Evolutionary conservation across 495 filamentous ascomycete species (phyloP).

Genomic region (Aspergillus leporis): DNA sequence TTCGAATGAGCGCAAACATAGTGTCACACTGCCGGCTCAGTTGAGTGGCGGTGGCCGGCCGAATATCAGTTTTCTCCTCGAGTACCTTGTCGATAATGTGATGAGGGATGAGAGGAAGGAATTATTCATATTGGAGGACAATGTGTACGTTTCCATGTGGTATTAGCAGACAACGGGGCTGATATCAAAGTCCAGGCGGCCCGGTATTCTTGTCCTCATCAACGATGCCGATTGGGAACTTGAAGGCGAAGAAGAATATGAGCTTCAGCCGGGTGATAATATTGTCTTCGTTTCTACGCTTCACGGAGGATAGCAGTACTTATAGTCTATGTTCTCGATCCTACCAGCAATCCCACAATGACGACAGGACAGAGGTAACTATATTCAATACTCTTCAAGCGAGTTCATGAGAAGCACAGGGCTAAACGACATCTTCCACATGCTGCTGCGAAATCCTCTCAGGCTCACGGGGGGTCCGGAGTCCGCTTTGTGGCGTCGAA

Average conservation of each 20-base stretch:
- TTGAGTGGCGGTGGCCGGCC: slow-evolving; percentile 57
- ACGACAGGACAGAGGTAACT: slow-evolving; percentile 3
- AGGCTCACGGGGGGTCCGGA: slow-evolving; percentile 46
- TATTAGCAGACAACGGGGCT: not conserved
- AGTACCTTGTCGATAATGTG: slow-evolving; percentile 75
- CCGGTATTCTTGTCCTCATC: slow-evolving; percentile 95
- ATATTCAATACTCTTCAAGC: slow-evolving; percentile 5
- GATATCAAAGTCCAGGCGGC: slow-evolving; percentile 60
- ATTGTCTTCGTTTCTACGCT: slow-evolving; percentile 98
- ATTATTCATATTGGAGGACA: slow-evolving; percentile 82
- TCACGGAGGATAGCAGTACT: slow-evolving; percentile 71
- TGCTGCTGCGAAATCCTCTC: slow-evolving; percentile 51
- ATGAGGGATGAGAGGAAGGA: slow-evolving; percentile 89
- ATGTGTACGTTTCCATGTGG: slow-evolving; percentile 64
- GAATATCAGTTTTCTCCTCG: slow-evolving; percentile 75
- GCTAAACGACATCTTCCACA: slow-evolving; percentile 50
- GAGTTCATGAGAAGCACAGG: slow-evolving; percentile 4
- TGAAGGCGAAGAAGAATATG: slow-evolving; percentile 88
- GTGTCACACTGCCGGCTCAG: slow-evolving; percentile 64
- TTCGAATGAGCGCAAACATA: slow-evolving; percentile 72
- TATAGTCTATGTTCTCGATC: slow-evolving; percentile 9
- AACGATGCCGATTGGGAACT: slow-evolving; percentile 99
- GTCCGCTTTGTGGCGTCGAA: slow-evolving; percentile 45
- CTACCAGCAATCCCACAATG: not conserved
- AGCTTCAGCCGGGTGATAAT: slow-evolving; percentile 77